Base-by-base conservation (phyloP, 176 grass and related monocot genomes). In the Melocanna baccifera region DNA sequence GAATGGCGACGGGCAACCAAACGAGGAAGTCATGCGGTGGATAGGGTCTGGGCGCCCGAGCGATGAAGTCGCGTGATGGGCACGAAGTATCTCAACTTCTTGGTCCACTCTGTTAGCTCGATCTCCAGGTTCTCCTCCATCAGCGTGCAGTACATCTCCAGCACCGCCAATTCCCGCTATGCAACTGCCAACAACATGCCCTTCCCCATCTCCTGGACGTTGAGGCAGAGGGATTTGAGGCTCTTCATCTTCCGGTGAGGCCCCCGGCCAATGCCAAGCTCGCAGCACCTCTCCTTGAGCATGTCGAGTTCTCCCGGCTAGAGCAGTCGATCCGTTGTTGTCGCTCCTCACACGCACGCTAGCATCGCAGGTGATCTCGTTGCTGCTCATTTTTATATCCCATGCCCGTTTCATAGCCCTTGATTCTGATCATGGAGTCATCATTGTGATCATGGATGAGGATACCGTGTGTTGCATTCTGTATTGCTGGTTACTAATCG, bases 181-280 rank as follows among this genome's bases (percentile, higher is more conserved):
- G n/a, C n/a, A n/a, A n/a, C n/a, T n/a, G n/a, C n/a, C n/a, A n/a
- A n/a, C n/a, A n/a, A n/a, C n/a, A n/a, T n/a, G n/a, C n/a, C n/a
- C n/a, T n/a, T n/a, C n/a, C n/a, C n/a, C n/a, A 39, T 50, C 20
- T 72, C 96, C 96, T 98, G 89, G 77, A 92, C 88, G 80, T 96
- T 96, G 57, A 64, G 32, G 68, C 96, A 92, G 75, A 99, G 93
- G 32, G 89, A 86, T 65, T 50, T 92, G 69, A 99, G 85, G 89
- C 96, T 99, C 76, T 94, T 99, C 87, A 99, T 94, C 84, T 99
- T 99, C 25, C 96, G 81, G 77, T 99, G 93, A 2, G 93, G 96
- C 96, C 96, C 96, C 53, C 96, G 82, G 2, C 47, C 69, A 50
- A 99, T 84, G 11, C 96, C 93, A 7, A 99, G 88, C 84, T 99